These are phyloP conservation scores for Fraxinus americana DNA, from an alignment of 257 asterid species.

Conservation along the genomic window DNA sequence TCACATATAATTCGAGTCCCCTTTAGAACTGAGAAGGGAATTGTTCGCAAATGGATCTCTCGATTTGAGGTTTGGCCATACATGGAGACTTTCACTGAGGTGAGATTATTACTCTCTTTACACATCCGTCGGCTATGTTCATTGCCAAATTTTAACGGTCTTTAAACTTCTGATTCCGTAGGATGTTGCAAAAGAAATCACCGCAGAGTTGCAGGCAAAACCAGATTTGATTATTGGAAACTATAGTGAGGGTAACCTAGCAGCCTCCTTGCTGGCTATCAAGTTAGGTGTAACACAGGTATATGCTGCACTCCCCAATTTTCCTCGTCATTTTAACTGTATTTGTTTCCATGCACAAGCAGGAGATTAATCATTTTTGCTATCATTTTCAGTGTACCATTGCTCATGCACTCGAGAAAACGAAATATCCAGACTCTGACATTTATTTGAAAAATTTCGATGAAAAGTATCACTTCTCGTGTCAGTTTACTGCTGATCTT, in stretches of 20 bases:
- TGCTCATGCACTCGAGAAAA: constrained; percentile 96
- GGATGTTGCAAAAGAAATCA: constrained; percentile 91
- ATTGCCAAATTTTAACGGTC: not conserved
- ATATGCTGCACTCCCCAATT: not conserved
- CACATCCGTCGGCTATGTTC: not conserved
- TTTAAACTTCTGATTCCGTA: constrained; percentile 23
- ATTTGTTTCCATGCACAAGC: not conserved
- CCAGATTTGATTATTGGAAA: constrained; percentile 95
- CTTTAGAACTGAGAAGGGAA: constrained; percentile 87
- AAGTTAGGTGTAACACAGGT: constrained; percentile 98
- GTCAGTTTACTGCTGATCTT: constrained; percentile 95
- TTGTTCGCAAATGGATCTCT: constrained; percentile 91
- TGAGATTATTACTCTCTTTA: constrained; percentile 16
- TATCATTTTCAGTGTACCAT: constrained; percentile 69
- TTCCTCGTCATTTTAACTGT: not conserved
- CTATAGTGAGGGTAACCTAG: constrained; percentile 97
- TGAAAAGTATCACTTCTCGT: constrained; percentile 91
- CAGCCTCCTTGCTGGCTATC: constrained; percentile 91
- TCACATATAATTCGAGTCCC: constrained; percentile 97
- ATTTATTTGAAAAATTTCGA: constrained; percentile 73
- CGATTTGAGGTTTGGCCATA: constrained; percentile 99
- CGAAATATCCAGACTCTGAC: constrained; percentile 93
- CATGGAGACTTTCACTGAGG: constrained; percentile 97
- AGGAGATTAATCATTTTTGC: not conserved
- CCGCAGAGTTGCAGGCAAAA: constrained; percentile 73